Conservation (phyloP, 108 stramenopile genomes). For the Asterionellopsis glacialis region DNA sequence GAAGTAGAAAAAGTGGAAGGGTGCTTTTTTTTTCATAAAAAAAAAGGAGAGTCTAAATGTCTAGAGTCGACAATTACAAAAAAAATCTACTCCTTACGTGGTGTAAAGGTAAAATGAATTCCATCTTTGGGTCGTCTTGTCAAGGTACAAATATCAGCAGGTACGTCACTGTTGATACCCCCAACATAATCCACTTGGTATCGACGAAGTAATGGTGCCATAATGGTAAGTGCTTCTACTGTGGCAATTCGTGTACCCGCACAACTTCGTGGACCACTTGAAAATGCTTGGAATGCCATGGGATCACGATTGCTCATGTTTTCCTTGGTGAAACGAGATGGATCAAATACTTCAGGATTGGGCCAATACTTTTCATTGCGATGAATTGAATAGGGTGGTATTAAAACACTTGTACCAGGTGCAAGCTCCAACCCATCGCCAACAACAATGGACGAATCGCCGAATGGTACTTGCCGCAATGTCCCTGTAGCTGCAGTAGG, state of each 20-base stretch:
- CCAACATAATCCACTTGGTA: background rate
- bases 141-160: background rate
- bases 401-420: background rate
- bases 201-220: background rate
- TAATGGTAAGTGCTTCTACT: background rate
- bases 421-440: no score
- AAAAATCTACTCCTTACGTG: no score
- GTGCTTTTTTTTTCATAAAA: no score
- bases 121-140: background rate
- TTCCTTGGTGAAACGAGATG: background rate
- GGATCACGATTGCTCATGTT: background rate
- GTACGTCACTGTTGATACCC: background rate
- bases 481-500: no score
- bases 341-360: conserved; percentile 4
- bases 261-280: background rate
- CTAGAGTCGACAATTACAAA: no score
- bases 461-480: no score
- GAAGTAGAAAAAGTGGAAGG: no score
- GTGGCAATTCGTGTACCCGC: background rate
- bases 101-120: background rate
- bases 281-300: background rate
- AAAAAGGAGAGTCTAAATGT: no score
- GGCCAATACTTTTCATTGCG: conserved; percentile 6
- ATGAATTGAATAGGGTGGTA: conserved; percentile 4
- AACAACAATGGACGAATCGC: no score